A percentile compares a stretch with the other conserved stretches of the same genome.
These are phyloP conservation scores for Claviceps maximensis DNA, from an alignment of 2,329 filamentous ascomycete species.

Conservation along the genomic window DNA sequence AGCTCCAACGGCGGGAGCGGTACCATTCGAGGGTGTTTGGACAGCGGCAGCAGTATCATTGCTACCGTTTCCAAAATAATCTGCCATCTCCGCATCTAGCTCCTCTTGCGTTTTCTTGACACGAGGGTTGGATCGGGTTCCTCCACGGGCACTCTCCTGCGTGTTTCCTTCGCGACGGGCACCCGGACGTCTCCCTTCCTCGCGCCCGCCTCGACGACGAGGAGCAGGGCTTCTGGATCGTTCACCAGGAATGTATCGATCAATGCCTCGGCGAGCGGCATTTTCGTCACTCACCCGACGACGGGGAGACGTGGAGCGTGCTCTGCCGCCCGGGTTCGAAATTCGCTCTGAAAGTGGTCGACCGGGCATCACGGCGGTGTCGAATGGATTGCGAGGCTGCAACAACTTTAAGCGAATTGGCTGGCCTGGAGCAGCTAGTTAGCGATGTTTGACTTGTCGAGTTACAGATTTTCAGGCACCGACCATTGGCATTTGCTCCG, in stretches of 20 bases:
- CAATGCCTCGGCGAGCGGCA: constrained; percentile 53
- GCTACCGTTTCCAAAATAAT: constrained; percentile 58
- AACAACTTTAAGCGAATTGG: constrained; percentile 65
- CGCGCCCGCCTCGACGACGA: constrained; percentile 36
- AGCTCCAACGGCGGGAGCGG: constrained; percentile 17
- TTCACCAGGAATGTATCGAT: constrained; percentile 62
- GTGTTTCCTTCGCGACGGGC: constrained; percentile 23
- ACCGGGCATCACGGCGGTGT: constrained; percentile 39
- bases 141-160: constrained; percentile 23
- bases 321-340: constrained; percentile 40
- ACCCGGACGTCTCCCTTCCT: constrained; percentile 39
- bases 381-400: constrained; percentile 44
- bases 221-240: constrained; percentile 47
- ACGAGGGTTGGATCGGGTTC: constrained; percentile 34
- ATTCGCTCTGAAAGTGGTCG: constrained; percentile 49
- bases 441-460: background rate
- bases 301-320: constrained; percentile 47
- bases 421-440: constrained; percentile 41
- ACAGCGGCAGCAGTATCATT: constrained; percentile 19
- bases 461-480: background rate
- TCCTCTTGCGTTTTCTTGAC: constrained; percentile 82
- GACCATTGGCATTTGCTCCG: constrained; percentile 77
- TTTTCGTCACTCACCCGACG: constrained; percentile 38
- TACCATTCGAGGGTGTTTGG: constrained; percentile 16
- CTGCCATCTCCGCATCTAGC: constrained; percentile 90